Evolutionary conservation across 129 eudicot species (phyloP).

Genomic region (Sambucus nigra): DNA sequence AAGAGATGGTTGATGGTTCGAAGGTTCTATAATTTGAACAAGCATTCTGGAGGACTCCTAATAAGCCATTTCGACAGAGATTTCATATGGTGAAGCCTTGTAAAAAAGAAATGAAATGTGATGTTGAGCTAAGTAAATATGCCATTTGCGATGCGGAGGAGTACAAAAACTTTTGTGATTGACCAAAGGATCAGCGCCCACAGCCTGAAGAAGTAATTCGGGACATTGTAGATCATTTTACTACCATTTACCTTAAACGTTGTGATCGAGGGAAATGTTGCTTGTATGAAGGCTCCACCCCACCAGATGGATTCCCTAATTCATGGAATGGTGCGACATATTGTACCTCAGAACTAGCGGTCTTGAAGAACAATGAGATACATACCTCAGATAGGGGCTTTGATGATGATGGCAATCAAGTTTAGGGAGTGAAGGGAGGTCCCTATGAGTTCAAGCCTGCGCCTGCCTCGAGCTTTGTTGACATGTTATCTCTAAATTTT

Average conservation of each 20-base stretch:
- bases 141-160: slow-evolving; percentile 98
- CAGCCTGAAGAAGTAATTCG: slow-evolving; percentile 96
- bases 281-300: too few relatives aligned
- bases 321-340: slow-evolving; percentile 91
- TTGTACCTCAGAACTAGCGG: slow-evolving; percentile 78
- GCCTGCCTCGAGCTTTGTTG: slow-evolving; percentile 57
- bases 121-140: slow-evolving; percentile 88
- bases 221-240: slow-evolving; percentile 91
- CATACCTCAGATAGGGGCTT: too few relatives aligned
- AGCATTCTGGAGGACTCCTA: slow-evolving; percentile 30
- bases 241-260: slow-evolving; percentile 73
- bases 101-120: slow-evolving; percentile 94
- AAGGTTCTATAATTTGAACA: slow-evolving; percentile 81
- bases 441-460: slow-evolving; percentile 86
- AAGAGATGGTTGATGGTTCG: slow-evolving; percentile 85
- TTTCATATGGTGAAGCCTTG: slow-evolving; percentile 93
- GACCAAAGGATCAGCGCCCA: slow-evolving; percentile 88
- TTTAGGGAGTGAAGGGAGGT: slow-evolving; percentile 94
- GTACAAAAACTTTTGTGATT: slow-evolving; percentile 94
- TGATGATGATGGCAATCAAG: slow-evolving; percentile 86
- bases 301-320: slow-evolving; percentile 89
- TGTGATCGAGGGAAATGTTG: slow-evolving; percentile 93
- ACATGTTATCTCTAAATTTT: slow-evolving; percentile 50
- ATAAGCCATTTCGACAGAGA: slow-evolving; percentile 58
- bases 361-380: too few relatives aligned